Base-by-base conservation (phyloP, 345 rosid species). In the Noccaea bulbosa region DNA sequence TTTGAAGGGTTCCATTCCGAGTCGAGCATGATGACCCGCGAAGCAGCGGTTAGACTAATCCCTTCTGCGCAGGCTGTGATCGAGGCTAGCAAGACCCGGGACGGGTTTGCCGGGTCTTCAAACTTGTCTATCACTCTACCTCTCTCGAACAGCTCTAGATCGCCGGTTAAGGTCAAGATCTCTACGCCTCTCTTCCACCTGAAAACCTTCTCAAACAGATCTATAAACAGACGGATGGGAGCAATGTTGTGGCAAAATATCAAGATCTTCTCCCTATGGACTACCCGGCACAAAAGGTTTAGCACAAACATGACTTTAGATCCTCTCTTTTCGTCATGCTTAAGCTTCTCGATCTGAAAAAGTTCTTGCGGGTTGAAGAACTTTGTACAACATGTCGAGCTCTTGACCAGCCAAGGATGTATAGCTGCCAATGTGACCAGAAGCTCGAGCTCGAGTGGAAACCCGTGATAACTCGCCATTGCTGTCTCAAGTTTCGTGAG, bases 181-280 rank as follows among this genome's bases (percentile, higher is more conserved):
- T 93, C 98, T 78, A 80, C 80, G 41, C 92, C 96, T 78, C 65
- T 85, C 64, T 77, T 82, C 96, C 94, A 91, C 57, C 80, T 75
- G 55, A 90, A 93, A 64, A 93, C 76, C 11, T 52, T 83, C 78
- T 91, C 84, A 27, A 93, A 91, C 47, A 94, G 62, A 38, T 88
- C 93, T 0, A 73, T 17, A 49, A 94, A 88, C 55, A 91, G 56
- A 53, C 74, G 50, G 41, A 94, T 94, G 12, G 99, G 99, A 0
- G 99, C 99, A 61, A 94, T 94, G 78, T 91, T 94, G 84, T 94
- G 99, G 84, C 98, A 94, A 63, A 94, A 94, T 14, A 91, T 84
- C 51, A 94, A 78, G 52, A 87, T 85, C 64, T 94, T 94, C 81
- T 94, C 99, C 52, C 82, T 80, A 70, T 77, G 80, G 56, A 91